Evolutionary conservation across 441 rosid species (phyloP), one percentile per base, ranked within the genome.

Genomic region (Daphne laureola): DNA sequence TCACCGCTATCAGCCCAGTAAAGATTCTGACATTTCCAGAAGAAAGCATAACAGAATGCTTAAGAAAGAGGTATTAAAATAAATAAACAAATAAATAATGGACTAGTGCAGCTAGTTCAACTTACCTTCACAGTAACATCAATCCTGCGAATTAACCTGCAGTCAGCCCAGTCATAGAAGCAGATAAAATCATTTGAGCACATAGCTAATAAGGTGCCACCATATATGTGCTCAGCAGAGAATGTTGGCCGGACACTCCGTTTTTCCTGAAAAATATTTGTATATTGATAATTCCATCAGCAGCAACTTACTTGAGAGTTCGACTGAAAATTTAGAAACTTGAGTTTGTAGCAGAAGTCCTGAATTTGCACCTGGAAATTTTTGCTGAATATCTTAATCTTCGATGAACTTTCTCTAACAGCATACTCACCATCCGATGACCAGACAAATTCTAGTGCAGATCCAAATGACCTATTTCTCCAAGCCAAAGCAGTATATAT

Each of bases 1-100:
- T 94, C 99, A 62, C 99, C 99, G 59, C 96, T 83, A 61, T 93
- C 99, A 68, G 97, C 99, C 99, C 99, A 93, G 62, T 87, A 90
- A 38, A 94, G 81, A 67, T 90, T 90, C 99, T 93, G 80, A 62
- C 17, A 75, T 62, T 46, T 60, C 61, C 54, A 31, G 7, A 61
- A 70, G 62, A 60, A 61, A 64, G 43, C 49, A n/a, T 58, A 55
- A 16, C 48, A 65, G 43, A 13, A 51, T 40, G 58, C 51, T 12
- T 50, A 61, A 17, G 52, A 56, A 27, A 49, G 25, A 27, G 61
- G n/a, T 27, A 47, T 40, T 43, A 60, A 53, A 21, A 21, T 21
- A 21, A 21, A 21, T 21, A 49, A 41, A 54, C 54, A 65, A 56
- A 35, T 25, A 59, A 56, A 56, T 52, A 62, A 27, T 51, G 31